These are phyloP conservation scores for Paramecium primaurelia DNA, from an alignment of 73 alveolate genomes.

Conservation along the genomic window DNA sequence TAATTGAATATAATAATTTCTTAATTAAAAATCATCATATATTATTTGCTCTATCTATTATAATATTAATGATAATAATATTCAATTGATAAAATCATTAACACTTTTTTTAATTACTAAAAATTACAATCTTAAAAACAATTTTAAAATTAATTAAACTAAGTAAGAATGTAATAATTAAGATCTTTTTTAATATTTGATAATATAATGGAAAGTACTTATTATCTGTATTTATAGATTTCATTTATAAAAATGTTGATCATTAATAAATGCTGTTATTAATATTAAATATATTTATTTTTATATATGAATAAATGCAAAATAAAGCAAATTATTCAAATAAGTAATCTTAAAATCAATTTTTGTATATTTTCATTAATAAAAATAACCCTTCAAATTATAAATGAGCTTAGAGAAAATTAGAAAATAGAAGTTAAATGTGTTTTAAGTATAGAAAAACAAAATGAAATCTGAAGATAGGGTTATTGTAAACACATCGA, in stretches of 20 bases:
- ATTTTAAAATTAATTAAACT: not conserved
- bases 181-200: not conserved
- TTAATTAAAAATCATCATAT: no score
- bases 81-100: no score
- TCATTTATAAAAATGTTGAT: not conserved
- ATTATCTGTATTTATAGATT: not conserved
- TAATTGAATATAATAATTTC: no score
- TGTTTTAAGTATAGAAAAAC: not conserved
- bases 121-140: no score
- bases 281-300: not conserved
- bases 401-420: not conserved
- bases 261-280: not conserved
- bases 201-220: not conserved
- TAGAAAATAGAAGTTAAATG: not conserved
- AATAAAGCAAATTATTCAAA: not conserved
- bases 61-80: no score
- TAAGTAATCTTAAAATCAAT: not conserved
- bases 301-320: not conserved
- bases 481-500: not conserved
- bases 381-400: not conserved
- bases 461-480: not conserved
- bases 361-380: not conserved
- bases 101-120: no score
- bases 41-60: no score
- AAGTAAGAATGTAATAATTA: not conserved